phyloP scores from a whole-genome alignment of 768 basidiomycete species.

The Glaciozyma martinii region DNA sequence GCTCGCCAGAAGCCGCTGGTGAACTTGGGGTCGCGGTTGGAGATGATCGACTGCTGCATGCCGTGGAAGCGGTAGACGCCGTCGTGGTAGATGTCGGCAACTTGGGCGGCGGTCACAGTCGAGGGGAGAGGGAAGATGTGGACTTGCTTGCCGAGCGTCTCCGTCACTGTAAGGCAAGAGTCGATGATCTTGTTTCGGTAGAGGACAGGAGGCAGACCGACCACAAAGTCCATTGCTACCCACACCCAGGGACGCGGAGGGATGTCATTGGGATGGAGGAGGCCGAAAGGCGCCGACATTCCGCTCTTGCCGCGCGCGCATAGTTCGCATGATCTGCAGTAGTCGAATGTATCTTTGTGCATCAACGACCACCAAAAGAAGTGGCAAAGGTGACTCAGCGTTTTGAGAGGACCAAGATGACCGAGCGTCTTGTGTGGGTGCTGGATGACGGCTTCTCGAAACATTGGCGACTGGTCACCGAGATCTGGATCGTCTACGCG shows the following conservation, averaged over 20 bases:
- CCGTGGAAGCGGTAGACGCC: constrained; percentile 43
- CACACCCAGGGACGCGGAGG: neutral
- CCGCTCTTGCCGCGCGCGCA: constrained; percentile 41
- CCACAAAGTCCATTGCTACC: neutral
- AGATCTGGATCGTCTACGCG: neutral
- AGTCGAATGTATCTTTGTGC: constrained; percentile 36
- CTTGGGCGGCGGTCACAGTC: constrained; percentile 33
- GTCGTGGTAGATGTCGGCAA: constrained; percentile 42
- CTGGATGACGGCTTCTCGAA: constrained; percentile 10
- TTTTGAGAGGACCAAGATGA: constrained; percentile 34
- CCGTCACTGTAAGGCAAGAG: neutral
- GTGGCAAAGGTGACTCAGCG: constrained; percentile 21
- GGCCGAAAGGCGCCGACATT: neutral
- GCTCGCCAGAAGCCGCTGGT: constrained; percentile 44
- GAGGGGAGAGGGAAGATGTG: neutral
- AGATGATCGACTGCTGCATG: constrained; percentile 42
- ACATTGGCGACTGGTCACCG: neutral
- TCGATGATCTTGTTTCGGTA: neutral
- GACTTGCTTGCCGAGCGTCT: neutral
- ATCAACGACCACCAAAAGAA: constrained; percentile 39
- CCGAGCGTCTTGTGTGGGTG: constrained; percentile 27
- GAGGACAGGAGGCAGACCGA: neutral
- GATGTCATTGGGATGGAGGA: neutral
- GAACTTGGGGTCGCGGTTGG: constrained; percentile 45
- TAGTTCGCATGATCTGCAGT: constrained; percentile 38